Evolutionary conservation across 768 basidiomycete genomes (phyloP).

Genomic region (Russula brevipes): DNA sequence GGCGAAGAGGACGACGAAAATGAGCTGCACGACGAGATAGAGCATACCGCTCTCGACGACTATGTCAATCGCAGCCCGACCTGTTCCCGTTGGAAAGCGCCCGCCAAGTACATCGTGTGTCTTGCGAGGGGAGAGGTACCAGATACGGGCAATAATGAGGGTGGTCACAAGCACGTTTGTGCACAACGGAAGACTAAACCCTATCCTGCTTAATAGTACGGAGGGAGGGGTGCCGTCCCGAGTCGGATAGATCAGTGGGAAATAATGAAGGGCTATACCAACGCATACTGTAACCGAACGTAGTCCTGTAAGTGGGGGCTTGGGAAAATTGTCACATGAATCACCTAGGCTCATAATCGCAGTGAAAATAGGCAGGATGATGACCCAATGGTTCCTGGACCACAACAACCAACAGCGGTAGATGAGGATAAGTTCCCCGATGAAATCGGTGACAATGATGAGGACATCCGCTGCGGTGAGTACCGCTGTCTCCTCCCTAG

Average conservation of each 20-base stretch:
- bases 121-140: slow-evolving; percentile 27
- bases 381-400: slow-evolving; percentile 33
- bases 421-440: slow-evolving; percentile 36
- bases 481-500: slow-evolving; percentile 31
- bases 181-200: slow-evolving; percentile 37
- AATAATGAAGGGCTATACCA: not conserved
- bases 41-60: slow-evolving; percentile 39
- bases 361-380: slow-evolving; percentile 34
- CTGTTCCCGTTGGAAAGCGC: not conserved
- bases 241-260: not conserved
- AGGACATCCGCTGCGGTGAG: slow-evolving; percentile 36
- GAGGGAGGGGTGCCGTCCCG: not conserved
- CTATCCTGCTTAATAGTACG: slow-evolving; percentile 34
- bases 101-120: not conserved
- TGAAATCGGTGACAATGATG: slow-evolving; percentile 35
- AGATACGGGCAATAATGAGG: slow-evolving; percentile 41
- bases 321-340: slow-evolving; percentile 15
- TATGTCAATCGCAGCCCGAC: slow-evolving; percentile 31
- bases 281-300: not conserved
- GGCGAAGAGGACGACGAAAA: slow-evolving; percentile 40
- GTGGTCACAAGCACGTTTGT: slow-evolving; percentile 40
- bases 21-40: slow-evolving; percentile 37
- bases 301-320: not conserved
- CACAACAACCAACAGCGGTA: slow-evolving; percentile 44
- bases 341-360: slow-evolving; percentile 35